Percentiles rank a stretch among this genome's conserved stretches.
Conservation (phyloP, 768 basidiomycete species). For the Russula earlei region DNA sequence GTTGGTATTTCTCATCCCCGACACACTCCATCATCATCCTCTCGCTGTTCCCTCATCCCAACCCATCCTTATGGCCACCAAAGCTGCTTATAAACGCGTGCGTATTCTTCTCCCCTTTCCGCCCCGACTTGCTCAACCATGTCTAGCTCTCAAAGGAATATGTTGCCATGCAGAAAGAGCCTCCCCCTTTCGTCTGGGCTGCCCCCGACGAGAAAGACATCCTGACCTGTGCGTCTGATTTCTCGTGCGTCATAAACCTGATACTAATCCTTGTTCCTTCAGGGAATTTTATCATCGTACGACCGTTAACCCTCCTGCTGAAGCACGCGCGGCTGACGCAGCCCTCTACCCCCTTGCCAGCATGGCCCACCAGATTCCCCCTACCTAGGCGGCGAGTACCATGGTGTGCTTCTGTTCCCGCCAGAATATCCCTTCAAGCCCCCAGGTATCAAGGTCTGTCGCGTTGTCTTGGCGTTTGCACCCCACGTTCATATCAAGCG, state of each 20-base stretch:
- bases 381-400: slow-evolving; percentile 87
- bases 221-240: slow-evolving; percentile 65
- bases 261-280: slow-evolving; percentile 5
- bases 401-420: slow-evolving; percentile 87
- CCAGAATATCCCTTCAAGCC: slow-evolving; percentile 95
- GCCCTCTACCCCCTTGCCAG: slow-evolving; percentile 31
- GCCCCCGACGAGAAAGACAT: slow-evolving; percentile 97
- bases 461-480: background rate
- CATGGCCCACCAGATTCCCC: slow-evolving; percentile 92
- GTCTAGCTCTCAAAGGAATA: slow-evolving; percentile 78
- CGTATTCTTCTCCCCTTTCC: slow-evolving; percentile 12
- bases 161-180: slow-evolving; percentile 82
- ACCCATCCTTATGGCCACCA: slow-evolving; percentile 55
- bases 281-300: slow-evolving; percentile 96
- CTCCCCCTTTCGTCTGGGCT: slow-evolving; percentile 95
- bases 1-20: slow-evolving; percentile 2
- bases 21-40: background rate
- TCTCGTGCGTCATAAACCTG: background rate
- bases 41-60: background rate
- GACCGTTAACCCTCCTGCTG: slow-evolving; percentile 18
- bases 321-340: background rate
- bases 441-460: slow-evolving; percentile 83
- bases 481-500: slow-evolving; percentile 7
- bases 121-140: background rate
- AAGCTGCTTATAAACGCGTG: slow-evolving; percentile 81